phyloP scores from a whole-genome alignment of 2,329 filamentous ascomycete species.

The Dactylellina sp. region DNA sequence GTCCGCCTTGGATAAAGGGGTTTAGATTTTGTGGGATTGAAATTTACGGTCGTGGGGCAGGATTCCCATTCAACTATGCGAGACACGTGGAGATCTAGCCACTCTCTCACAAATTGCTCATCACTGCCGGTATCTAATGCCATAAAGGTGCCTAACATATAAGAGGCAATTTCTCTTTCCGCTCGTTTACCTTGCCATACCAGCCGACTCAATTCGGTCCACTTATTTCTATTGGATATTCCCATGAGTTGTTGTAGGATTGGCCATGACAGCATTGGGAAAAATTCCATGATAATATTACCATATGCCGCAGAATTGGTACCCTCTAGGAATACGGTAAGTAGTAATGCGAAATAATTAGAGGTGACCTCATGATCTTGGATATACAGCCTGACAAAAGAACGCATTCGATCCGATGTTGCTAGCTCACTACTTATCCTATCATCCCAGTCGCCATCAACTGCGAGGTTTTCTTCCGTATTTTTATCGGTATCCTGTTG shows the following conservation, averaged over 20 bases:
- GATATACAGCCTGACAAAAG: slow-evolving; percentile 51
- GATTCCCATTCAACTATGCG: slow-evolving; percentile 40
- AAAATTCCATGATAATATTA: slow-evolving; percentile 43
- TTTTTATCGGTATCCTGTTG: slow-evolving; percentile 61
- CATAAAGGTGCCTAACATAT: slow-evolving; percentile 39
- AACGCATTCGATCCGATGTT: slow-evolving; percentile 68
- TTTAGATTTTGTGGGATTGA: no score
- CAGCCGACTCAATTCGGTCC: slow-evolving; percentile 38
- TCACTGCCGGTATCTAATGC: slow-evolving; percentile 19
- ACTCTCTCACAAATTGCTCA: slow-evolving; percentile 18
- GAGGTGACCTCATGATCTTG: slow-evolving; percentile 22
- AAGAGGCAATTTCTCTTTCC: slow-evolving; percentile 43
- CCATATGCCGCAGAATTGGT: slow-evolving; percentile 34
- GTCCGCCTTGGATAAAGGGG: background rate
- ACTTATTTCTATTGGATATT: slow-evolving; percentile 43
- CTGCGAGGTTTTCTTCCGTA: slow-evolving; percentile 66
- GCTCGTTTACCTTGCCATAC: slow-evolving; percentile 43
- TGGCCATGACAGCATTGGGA: slow-evolving; percentile 50
- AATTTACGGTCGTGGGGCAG: slow-evolving; percentile 32
- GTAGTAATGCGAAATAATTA: slow-evolving; percentile 39
- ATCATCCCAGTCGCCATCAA: slow-evolving; percentile 86
- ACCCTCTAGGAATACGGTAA: slow-evolving; percentile 24
- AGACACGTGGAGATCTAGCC: slow-evolving; percentile 33
- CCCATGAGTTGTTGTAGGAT: slow-evolving; percentile 29
- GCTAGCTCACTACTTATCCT: slow-evolving; percentile 79